Evolutionary conservation across 2,329 filamentous ascomycete species (phyloP), one percentile per base, ranked within the genome.

Genomic region (Sporothrix schenckii): DNA sequence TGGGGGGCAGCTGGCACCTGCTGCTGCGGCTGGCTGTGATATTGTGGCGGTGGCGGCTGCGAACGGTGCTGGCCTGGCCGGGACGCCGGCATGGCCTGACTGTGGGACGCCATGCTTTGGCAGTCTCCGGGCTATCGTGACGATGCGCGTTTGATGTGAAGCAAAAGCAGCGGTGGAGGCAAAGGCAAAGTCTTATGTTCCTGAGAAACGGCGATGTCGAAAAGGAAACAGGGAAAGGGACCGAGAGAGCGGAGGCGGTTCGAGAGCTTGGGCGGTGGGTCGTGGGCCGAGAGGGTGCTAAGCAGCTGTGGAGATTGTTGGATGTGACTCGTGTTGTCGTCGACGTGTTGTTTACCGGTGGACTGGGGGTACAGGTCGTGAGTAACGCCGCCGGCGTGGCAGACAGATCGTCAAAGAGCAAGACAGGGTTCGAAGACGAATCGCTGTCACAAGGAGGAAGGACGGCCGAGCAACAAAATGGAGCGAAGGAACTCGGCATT

Each of bases 41-140:
- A 65, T 34, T 65, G 61, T 24, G 61, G 24, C 19, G 61, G 61
- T 41, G 61, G 61, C 63, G 52, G 27, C 30, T 66, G 63, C 2
- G 63, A 47, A 5, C 63, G 63, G n/a, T 52, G 63, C 10, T 66
- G 63, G 47, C 66, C 66, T 21, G 66, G 66, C 66, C 66, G 52
- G 34, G 63, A 50, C 30, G 63, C 47, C 54, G 68, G 68, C 67
- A 70, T 68, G 67, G 70, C 39, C 24, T 69, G 65, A 54, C 60
- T 47, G 70, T 58, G 54, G 14, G 69, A 70, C 30, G 69, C 69
- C 69, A 70, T 70, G 56, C 44, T 53, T 24, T 41, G 58, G 58
- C 58, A 27, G 58, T 27, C 39, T 63, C 58, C 19, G 63, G 13
- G 52, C 4, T 56, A 30, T 47, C n/a, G 24, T 50, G 63, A 56